phyloP scores from a whole-genome alignment of 2,329 filamentous ascomycete genomes.

The Alternaria sp. region DNA sequence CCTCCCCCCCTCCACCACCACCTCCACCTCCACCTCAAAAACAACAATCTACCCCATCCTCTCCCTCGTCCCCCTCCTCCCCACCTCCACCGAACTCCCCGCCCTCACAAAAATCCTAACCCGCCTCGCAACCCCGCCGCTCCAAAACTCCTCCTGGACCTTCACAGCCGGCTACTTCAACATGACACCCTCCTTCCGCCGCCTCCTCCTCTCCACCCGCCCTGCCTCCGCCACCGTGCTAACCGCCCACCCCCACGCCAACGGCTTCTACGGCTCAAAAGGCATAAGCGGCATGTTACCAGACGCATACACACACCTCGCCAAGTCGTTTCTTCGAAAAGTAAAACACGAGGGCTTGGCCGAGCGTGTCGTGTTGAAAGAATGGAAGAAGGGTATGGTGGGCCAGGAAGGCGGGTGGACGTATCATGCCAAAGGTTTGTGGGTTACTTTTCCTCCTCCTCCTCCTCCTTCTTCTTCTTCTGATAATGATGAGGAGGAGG shows the following conservation, averaged over 20 bases:
- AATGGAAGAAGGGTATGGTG: slow-evolving; percentile 86
- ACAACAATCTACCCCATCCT: slow-evolving; percentile 81
- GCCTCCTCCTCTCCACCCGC: slow-evolving; percentile 77
- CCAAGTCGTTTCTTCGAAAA: slow-evolving; percentile 77
- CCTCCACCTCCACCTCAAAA: slow-evolving; percentile 19
- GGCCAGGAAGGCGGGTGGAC: slow-evolving; percentile 89
- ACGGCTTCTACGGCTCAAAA: slow-evolving; percentile 90
- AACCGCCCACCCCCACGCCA: slow-evolving; percentile 90
- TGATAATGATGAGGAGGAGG: neutral
- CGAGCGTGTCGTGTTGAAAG: slow-evolving; percentile 74
- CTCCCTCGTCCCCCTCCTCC: slow-evolving; percentile 86
- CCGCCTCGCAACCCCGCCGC: slow-evolving; percentile 71
- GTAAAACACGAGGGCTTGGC: slow-evolving; percentile 63
- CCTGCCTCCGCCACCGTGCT: slow-evolving; percentile 80
- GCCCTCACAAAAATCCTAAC: slow-evolving; percentile 78
- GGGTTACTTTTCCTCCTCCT: slow-evolving; percentile 73
- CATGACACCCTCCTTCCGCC: slow-evolving; percentile 83
- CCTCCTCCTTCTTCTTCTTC: neutral
- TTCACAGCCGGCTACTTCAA: slow-evolving; percentile 99
- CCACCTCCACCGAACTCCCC: slow-evolving; percentile 88
- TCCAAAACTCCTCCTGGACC: slow-evolving; percentile 81
- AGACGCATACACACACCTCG: slow-evolving; percentile 88
- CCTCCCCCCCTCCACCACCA: slow-evolving; percentile 38
- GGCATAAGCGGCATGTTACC: slow-evolving; percentile 91
- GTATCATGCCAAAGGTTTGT: slow-evolving; percentile 96